A percentile compares a stretch with the other conserved stretches of the same genome.
These are phyloP conservation scores for Chlamydomonas schloesseri DNA, from an alignment of 139 green algal genomes.

Conservation along the genomic window DNA sequence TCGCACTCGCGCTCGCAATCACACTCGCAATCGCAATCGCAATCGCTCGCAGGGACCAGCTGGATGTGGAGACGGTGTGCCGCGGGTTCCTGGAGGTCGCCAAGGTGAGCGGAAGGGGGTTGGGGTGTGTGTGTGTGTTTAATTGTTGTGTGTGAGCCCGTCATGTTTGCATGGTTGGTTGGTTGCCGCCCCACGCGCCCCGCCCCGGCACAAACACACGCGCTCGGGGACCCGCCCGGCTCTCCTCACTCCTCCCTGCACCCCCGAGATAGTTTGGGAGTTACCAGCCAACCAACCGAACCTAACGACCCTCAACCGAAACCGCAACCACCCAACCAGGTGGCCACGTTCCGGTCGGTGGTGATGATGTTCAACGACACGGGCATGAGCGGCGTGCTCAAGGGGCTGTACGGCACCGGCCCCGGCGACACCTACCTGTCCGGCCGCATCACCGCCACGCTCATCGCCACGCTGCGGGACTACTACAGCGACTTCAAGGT, in stretches of 20 bases:
- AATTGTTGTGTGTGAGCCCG: no score
- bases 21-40: no score
- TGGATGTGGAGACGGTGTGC: constrained; percentile 79
- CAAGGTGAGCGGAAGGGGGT: neutral
- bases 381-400: constrained; percentile 44
- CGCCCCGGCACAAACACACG: neutral
- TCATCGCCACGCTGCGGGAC: constrained; percentile 85
- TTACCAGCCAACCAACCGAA: no score
- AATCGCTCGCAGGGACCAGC: constrained; percentile 6
- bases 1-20: no score
- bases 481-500: constrained; percentile 42
- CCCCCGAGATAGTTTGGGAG: no score
- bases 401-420: constrained; percentile 31
- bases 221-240: neutral
- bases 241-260: neutral
- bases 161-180: no score
- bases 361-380: constrained; percentile 62
- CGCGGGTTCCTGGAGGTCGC: neutral
- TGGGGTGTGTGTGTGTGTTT: neutral
- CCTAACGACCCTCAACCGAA: no score
- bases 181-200: no score
- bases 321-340: neutral
- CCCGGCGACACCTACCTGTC: neutral
- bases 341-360: constrained; percentile 32
- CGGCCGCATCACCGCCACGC: constrained; percentile 64